Conservation (phyloP, 2,329 filamentous ascomycete species). For the Zelopaecilomyces penicillatus region DNA sequence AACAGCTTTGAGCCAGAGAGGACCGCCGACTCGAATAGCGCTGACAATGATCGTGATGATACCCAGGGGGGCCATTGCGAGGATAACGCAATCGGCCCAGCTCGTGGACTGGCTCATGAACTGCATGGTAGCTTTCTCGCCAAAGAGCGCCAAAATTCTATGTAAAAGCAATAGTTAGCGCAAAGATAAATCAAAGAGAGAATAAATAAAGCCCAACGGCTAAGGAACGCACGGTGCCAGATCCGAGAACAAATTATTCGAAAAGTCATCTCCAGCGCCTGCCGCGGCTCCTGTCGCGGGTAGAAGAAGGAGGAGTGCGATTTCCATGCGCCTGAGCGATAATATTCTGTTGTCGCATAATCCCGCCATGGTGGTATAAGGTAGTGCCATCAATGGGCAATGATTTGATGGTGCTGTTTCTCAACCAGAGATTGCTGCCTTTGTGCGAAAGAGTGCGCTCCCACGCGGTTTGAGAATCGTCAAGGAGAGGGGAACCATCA, state of each 20-base stretch:
- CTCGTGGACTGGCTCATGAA: constrained; percentile 36
- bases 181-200: too few species aligned
- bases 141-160: constrained; percentile 25
- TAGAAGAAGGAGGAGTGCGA: too few species aligned
- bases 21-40: constrained; percentile 37
- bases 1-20: constrained; percentile 32
- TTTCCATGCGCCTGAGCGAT: too few species aligned
- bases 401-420: too few species aligned
- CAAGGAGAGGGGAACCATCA: too few species aligned
- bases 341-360: too few species aligned
- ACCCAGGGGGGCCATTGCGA: constrained; percentile 37
- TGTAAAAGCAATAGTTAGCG: not conserved
- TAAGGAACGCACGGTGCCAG: constrained; percentile 8
- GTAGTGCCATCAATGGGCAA: too few species aligned
- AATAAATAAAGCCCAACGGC: not conserved
- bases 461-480: too few species aligned
- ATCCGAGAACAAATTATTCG: constrained; percentile 13
- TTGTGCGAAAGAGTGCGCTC: too few species aligned
- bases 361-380: too few species aligned
- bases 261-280: constrained; percentile 14
- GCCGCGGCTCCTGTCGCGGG: not conserved
- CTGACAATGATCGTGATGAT: constrained; percentile 35
- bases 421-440: too few species aligned
- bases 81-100: constrained; percentile 33
- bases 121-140: constrained; percentile 38